Evolutionary conservation across 345 rosid genomes (phyloP).

Genomic region (Limnanthes douglasii): DNA sequence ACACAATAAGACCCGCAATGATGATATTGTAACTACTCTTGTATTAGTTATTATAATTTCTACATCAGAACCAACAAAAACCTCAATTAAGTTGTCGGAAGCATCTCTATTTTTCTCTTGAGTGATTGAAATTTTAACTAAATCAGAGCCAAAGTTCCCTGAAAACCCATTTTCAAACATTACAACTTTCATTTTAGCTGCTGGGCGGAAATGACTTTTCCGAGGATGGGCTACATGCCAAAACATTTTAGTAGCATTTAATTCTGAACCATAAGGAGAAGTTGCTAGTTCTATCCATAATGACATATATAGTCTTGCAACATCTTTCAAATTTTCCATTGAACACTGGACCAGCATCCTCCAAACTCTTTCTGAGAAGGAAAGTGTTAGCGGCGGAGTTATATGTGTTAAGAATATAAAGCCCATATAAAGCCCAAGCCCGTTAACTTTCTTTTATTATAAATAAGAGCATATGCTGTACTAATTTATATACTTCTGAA

Average conservation of each 20-base stretch:
- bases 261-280: conserved; percentile 44
- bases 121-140: conserved; percentile 16
- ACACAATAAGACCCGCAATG: conserved; percentile 53
- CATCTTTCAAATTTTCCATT: conserved; percentile 52
- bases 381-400: conserved; percentile 42
- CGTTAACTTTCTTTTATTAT: too few species aligned
- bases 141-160: conserved; percentile 17
- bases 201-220: conserved; percentile 57
- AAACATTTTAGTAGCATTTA: conserved; percentile 58
- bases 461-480: too few species aligned
- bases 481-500: too few species aligned
- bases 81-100: conserved; percentile 22
- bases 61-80: conserved; percentile 50
- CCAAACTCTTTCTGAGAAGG: conserved; percentile 49
- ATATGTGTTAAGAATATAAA: too few species aligned
- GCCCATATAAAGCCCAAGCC: too few species aligned
- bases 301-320: conserved; percentile 38
- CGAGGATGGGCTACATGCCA: conserved; percentile 74
- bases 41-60: conserved; percentile 56
- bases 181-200: conserved; percentile 65
- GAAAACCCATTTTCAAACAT: conserved; percentile 38
- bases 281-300: conserved; percentile 57
- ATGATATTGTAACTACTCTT: conserved; percentile 48
- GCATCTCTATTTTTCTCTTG: conserved; percentile 43
- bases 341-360: conserved; percentile 59